Conservation (phyloP, 176 grass and related monocot species). For the Avena sativa region DNA sequence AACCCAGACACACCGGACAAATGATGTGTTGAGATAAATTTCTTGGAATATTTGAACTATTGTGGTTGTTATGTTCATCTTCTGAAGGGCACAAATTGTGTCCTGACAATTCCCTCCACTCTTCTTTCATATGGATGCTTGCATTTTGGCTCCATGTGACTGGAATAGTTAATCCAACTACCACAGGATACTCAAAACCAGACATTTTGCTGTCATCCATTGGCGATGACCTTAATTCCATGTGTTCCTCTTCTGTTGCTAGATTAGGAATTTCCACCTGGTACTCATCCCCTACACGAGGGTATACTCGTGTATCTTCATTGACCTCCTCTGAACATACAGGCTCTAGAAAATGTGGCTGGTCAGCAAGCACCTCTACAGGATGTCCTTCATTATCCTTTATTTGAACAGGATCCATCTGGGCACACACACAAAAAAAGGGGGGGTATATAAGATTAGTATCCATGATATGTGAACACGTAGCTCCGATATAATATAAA, state of each 20-base stretch:
- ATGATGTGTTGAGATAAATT: slow-evolving; percentile 38
- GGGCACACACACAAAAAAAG: slow-evolving; percentile 14
- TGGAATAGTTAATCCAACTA: slow-evolving; percentile 65
- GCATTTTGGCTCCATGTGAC: slow-evolving; percentile 60
- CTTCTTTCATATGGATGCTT: slow-evolving; percentile 45
- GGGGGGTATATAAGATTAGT: slow-evolving; percentile 6
- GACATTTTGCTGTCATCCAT: slow-evolving; percentile 32
- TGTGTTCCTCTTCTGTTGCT: slow-evolving; percentile 42
- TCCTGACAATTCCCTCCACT: slow-evolving; percentile 31
- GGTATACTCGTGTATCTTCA: slow-evolving; percentile 64
- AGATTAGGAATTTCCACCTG: slow-evolving; percentile 72
- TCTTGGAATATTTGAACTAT: slow-evolving; percentile 26
- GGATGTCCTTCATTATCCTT: slow-evolving; percentile 56
- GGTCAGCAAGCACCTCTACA: slow-evolving; percentile 60
- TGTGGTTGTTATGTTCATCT: slow-evolving; percentile 41
- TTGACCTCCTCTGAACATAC: slow-evolving; percentile 60
- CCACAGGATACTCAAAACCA: slow-evolving; percentile 56
- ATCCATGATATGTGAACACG: slow-evolving; percentile 31
- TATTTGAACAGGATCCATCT: slow-evolving; percentile 75
- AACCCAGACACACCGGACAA: slow-evolving; percentile 29
- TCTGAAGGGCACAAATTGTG: slow-evolving; percentile 29
- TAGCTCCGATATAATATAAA: slow-evolving; percentile 27
- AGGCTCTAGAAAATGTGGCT: slow-evolving; percentile 59
- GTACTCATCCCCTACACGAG: slow-evolving; percentile 82
- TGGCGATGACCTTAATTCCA: slow-evolving; percentile 41